A percentile compares a stretch with the other conserved stretches of the same genome.
These are phyloP conservation scores for Nicotiana undulata DNA, from an alignment of 257 asterid genomes.

Conservation along the genomic window DNA sequence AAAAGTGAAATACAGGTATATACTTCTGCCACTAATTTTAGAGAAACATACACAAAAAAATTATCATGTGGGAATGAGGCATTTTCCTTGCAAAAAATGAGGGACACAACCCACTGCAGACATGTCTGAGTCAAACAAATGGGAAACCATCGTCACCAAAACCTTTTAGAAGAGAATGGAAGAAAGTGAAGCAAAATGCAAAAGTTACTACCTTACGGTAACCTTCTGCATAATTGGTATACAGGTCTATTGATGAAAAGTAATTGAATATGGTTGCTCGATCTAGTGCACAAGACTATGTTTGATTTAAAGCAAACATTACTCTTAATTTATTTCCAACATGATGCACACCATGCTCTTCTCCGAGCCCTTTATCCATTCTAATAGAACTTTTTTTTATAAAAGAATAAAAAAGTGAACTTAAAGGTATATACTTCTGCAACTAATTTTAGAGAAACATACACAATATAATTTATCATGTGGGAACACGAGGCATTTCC, in stretches of 20 bases:
- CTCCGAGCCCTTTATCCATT: background rate
- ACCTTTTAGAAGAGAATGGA: background rate
- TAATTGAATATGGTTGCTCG: no score
- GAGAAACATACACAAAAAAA: background rate
- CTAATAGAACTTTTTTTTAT: background rate
- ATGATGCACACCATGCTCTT: background rate
- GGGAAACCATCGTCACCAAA: background rate
- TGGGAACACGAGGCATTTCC: background rate
- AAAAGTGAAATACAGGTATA: background rate
- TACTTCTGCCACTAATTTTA: background rate
- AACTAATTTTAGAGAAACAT: background rate
- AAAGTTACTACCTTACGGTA: conserved; percentile 52
- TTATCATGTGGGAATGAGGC: background rate
- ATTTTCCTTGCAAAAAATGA: background rate
- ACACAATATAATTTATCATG: background rate
- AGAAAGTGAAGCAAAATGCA: background rate
- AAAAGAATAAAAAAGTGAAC: background rate
- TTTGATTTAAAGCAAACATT: background rate
- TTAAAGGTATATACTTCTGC: background rate
- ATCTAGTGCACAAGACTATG: background rate
- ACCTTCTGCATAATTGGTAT: conserved; percentile 85
- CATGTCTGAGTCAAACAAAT: background rate
- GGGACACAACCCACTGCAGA: background rate
- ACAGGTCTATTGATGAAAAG: no score
- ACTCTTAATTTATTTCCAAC: background rate